These are phyloP conservation scores for Penstemon newberryi DNA, from an alignment of 257 asterid species.

Conservation along the genomic window DNA sequence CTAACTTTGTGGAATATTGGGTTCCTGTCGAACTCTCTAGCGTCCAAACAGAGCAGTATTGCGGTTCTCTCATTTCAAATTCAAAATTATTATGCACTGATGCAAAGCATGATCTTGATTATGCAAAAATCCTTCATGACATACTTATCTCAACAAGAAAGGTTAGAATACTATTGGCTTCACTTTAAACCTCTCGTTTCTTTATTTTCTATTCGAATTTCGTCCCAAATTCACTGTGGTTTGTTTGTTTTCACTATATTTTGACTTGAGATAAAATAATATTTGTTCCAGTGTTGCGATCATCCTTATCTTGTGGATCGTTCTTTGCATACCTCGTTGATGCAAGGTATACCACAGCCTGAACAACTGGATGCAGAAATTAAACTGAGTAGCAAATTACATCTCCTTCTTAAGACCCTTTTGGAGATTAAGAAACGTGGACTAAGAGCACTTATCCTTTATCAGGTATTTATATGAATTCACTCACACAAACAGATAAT, in stretches of 20 bases:
- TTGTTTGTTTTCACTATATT: conserved; percentile 17
- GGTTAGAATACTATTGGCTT: conserved; percentile 35
- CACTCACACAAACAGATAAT: neutral
- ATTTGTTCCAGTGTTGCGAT: conserved; percentile 60
- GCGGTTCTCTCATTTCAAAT: conserved; percentile 54
- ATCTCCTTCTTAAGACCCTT: conserved; percentile 58
- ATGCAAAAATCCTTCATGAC: conserved; percentile 32
- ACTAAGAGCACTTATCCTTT: conserved; percentile 57
- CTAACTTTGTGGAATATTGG: conserved; percentile 60
- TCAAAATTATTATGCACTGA: conserved; percentile 41
- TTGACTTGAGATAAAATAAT: conserved; percentile 13
- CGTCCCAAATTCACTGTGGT: conserved; percentile 16
- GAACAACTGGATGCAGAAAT: conserved; percentile 55
- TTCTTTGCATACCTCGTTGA: conserved; percentile 41
- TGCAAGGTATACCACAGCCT: conserved; percentile 38
- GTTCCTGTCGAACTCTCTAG: conserved; percentile 63
- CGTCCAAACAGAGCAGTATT: conserved; percentile 61
- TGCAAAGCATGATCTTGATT: conserved; percentile 21
- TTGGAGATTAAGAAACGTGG: conserved; percentile 49
- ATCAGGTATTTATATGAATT: conserved; percentile 44
- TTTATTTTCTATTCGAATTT: neutral
- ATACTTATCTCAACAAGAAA: conserved; percentile 46
- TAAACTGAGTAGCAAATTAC: conserved; percentile 56
- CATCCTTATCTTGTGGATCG: conserved; percentile 64
- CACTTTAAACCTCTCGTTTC: conserved; percentile 16